Conservation (phyloP, 1,284 basidiomycete species). For the Cutaneotrichosporon cyanovorans region DNA sequence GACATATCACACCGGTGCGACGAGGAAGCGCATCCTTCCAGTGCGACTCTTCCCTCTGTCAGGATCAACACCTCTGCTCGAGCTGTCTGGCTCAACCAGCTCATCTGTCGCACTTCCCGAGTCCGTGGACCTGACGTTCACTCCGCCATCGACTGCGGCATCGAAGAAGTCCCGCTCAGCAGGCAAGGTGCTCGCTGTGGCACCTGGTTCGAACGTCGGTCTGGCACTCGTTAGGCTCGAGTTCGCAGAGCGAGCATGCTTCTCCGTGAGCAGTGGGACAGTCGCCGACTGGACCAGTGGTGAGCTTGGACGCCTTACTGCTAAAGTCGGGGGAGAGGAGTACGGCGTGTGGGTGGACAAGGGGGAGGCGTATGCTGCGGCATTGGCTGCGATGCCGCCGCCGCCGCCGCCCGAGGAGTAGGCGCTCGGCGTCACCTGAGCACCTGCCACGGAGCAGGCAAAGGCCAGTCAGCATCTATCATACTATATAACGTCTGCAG, state of each 20-base stretch:
- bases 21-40: slow-evolving; percentile 85
- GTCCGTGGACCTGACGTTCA: slow-evolving; percentile 28
- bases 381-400: slow-evolving; percentile 12
- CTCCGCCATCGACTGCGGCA: slow-evolving; percentile 25
- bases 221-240: slow-evolving; percentile 43
- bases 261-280: slow-evolving; percentile 10
- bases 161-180: slow-evolving; percentile 36
- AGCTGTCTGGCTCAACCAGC: neutral
- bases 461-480: no score
- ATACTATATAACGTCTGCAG: no score
- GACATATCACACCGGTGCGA: slow-evolving; percentile 87
- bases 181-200: slow-evolving; percentile 37
- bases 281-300: slow-evolving; percentile 19
- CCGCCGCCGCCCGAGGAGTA: slow-evolving; percentile 9
- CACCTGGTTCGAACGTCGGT: slow-evolving; percentile 24
- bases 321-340: slow-evolving; percentile 20
- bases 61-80: neutral
- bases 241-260: slow-evolving; percentile 38
- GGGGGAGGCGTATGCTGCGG: slow-evolving; percentile 34
- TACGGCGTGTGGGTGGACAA: slow-evolving; percentile 32
- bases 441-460: no score
- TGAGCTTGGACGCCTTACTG: slow-evolving; percentile 20
- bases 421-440: neutral
- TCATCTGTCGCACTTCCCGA: neutral
- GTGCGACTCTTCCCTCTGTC: slow-evolving; percentile 47